Percentiles rank a stretch among this genome's conserved stretches.
Conservation (phyloP, 345 rosid genomes). For the Boechera retrofracta region DNA sequence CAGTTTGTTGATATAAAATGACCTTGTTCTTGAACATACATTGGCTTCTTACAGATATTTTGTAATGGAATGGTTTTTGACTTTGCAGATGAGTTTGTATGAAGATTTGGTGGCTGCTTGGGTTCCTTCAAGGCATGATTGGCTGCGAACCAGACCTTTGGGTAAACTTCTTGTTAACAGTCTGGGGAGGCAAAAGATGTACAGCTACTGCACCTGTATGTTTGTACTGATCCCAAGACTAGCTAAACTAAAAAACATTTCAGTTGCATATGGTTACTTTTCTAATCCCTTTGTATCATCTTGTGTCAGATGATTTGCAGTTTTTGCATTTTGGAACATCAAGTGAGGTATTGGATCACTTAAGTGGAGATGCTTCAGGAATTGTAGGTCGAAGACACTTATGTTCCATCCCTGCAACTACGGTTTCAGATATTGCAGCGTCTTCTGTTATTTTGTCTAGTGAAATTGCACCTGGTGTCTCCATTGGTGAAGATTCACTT, state of each 20-base stretch:
- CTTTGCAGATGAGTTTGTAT: conserved; percentile 89
- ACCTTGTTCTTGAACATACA: conserved; percentile 8
- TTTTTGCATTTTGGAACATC: conserved; percentile 99
- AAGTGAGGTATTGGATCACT: conserved; percentile 94
- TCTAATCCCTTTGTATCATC: conserved; percentile 33
- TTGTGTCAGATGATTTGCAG: conserved; percentile 72
- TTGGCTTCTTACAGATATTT: conserved; percentile 3
- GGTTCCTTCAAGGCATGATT: conserved; percentile 93
- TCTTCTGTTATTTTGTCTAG: conserved; percentile 88
- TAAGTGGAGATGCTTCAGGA: conserved; percentile 75
- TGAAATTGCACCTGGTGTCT: conserved; percentile 81
- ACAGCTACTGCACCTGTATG: conserved; percentile 89
- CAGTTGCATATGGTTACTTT: conserved; percentile 13
- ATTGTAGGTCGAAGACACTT: conserved; percentile 91
- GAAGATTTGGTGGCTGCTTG: conserved; percentile 98
- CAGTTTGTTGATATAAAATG: background rate
- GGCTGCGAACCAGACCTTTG: conserved; percentile 71
- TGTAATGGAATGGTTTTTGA: conserved; percentile 8
- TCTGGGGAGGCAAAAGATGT: conserved; percentile 79
- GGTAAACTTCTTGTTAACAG: conserved; percentile 72
- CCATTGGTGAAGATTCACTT: conserved; percentile 94
- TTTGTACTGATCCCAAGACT: conserved; percentile 23
- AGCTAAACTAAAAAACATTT: conserved; percentile 1
- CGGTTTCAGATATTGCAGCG: conserved; percentile 87
- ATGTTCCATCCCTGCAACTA: conserved; percentile 93